Evolutionary conservation across 441 rosid genomes (phyloP).

Genomic region (Corymbia calophylla): DNA sequence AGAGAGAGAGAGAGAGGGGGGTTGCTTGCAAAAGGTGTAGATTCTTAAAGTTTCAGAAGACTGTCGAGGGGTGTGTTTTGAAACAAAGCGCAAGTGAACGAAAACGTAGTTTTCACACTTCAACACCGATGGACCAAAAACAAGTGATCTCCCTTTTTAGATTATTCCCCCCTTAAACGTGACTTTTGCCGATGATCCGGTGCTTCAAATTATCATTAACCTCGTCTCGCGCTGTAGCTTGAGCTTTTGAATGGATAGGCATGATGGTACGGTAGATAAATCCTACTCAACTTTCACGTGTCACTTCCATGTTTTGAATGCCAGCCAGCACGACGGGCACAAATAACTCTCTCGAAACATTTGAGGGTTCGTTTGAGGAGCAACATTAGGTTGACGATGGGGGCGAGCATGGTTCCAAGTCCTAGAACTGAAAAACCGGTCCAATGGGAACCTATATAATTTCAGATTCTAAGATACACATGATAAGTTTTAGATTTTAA

Average conservation of each 20-base stretch:
- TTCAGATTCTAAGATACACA: too few relatives aligned
- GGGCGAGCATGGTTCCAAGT: too few relatives aligned
- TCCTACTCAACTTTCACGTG: background rate
- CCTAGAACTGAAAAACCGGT: too few relatives aligned
- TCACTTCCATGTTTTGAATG: background rate
- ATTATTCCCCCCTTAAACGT: background rate
- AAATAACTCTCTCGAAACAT: background rate
- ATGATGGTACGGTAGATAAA: background rate
- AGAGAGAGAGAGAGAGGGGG: background rate
- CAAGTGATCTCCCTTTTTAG: background rate
- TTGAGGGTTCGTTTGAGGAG: background rate
- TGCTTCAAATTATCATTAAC: background rate
- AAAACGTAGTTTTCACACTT: background rate
- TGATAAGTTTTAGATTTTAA: too few relatives aligned
- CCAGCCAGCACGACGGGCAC: background rate
- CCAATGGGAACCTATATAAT: too few relatives aligned
- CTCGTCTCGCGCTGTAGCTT: background rate
- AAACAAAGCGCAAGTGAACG: background rate
- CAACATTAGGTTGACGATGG: background rate
- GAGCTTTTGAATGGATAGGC: background rate
- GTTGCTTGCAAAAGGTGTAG: background rate
- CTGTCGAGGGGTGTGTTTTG: background rate
- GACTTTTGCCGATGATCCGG: background rate
- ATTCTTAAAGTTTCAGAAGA: background rate
- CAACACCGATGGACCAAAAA: too few relatives aligned